Base-by-base conservation (phyloP, 768 basidiomycete species). In the Macrolepiota albuminosa region DNA sequence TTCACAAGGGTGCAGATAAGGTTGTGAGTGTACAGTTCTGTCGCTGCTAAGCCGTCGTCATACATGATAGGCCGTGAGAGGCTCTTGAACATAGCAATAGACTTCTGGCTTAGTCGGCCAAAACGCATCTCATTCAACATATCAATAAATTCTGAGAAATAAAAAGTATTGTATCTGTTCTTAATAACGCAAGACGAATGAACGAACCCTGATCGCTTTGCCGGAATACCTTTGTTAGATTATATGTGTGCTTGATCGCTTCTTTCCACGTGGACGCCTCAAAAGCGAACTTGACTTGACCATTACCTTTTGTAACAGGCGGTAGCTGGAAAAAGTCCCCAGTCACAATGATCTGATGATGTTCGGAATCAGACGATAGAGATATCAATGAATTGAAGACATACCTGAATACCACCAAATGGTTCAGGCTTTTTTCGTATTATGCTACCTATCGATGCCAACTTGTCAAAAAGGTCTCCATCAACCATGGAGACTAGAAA, bases 51-150 rank as follows among this genome's bases (percentile, higher is more conserved):
- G 0, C 88, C 92, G 66, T 97, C 94, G 9, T 83, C 80, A 65
- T 93, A 95, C 3, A 75, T 60, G 21, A 95, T 85, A n/a, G 78
- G 71, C 37, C 95, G 78, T 2, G 84, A 80, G n/a, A 98, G 77
- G 0, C 74, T 75, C 64, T 72, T 82, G 78, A 98, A 98, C 57
- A 80, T 85, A 36, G 68, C 58, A 60, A 94, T 86, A 0, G 94
- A 95, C 24, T 76, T 74, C 3, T 68, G 61, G 0, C 86, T 81
- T 36, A 98, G 73, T 18, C 65, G 75, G 3, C 97, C 97, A 66
- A 93, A 96, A 16, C 97, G 86, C 97, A 98, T 98, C 71, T 98
- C 95, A 69, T 98, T 99, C 54, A 98, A 78, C 94, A 98, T 98
- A 71, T 92, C 81, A 54, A 99, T 84, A 69, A 99, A 98, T 55